These are phyloP conservation scores for Candida michaelii DNA, from an alignment of 805 yeast species.

Conservation along the genomic window DNA sequence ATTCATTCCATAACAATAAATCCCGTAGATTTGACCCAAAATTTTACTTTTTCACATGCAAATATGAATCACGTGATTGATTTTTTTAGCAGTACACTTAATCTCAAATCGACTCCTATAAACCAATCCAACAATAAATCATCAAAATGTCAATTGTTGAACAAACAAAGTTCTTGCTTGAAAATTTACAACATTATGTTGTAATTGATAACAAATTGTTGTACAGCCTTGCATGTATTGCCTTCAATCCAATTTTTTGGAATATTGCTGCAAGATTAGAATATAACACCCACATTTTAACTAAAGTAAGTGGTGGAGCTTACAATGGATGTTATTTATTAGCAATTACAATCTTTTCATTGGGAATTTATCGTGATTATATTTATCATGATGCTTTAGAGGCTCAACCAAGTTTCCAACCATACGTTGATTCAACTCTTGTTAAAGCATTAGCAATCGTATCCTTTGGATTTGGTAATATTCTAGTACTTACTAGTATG, in stretches of 20 bases:
- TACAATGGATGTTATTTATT: conserved; percentile 79
- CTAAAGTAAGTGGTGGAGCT: conserved; percentile 69
- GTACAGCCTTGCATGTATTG: conserved; percentile 61
- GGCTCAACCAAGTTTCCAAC: conserved; percentile 65
- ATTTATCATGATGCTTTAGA: conserved; percentile 69
- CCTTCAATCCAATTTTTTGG: conserved; percentile 96
- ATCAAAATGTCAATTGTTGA: conserved; percentile 13
- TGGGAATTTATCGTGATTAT: conserved; percentile 82
- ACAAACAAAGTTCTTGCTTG: conserved; percentile 21
- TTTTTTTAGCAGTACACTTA: neutral
- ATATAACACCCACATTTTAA: conserved; percentile 71
- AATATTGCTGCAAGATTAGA: conserved; percentile 87
- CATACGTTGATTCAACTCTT: conserved; percentile 41
- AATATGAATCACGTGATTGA: conserved; percentile 6
- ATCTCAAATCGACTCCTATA: conserved; percentile 1
- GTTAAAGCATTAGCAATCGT: conserved; percentile 54
- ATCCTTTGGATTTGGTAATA: conserved; percentile 67
- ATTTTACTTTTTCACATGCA: conserved; percentile 7
- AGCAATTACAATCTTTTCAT: conserved; percentile 78
- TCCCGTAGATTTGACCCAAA: neutral
- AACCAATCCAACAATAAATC: neutral
- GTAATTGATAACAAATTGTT: conserved; percentile 21
- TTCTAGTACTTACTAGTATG: conserved; percentile 84
- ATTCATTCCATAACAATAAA: neutral
- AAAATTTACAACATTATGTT: conserved; percentile 22